Base-by-base conservation (phyloP, 2,329 filamentous ascomycete species). In the Ceratocystis colombiana region DNA sequence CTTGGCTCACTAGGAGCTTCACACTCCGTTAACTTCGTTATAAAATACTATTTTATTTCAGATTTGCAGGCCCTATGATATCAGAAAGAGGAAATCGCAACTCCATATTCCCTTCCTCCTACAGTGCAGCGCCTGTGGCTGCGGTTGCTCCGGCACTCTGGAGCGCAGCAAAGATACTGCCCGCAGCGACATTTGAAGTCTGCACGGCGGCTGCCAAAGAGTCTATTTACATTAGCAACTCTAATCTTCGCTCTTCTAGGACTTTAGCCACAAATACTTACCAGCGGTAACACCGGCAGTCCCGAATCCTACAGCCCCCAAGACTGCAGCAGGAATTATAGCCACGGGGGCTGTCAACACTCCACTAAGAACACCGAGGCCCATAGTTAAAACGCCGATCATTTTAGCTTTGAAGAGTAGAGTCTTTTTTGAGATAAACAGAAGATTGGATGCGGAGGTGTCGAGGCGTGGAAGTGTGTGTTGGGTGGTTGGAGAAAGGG, bases 101-200 rank as follows among this genome's bases (percentile, higher is more conserved):
- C 37, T 8, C 37, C 37, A 12, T 50, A 50, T 50, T 50, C 46
- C n/a, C 46, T 50, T n/a, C n/a, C 22, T 37, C 10, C 37, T 55
- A 55, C n/a, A 55, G 50, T 25, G 20, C 20, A 25, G 50, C 50
- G 15, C 20, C 25, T 20, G 50, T 55, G 12, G 50, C 50, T 0
- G 50, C 50, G 3, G 50, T 55, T 28, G 64, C 64, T 8, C 30
- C 63, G 8, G 66, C 66, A 41, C 66, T 68, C 33, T 68, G 66
- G 25, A 68, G 41, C 7, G 30, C 33, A 17, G 66, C 55, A 63
- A 62, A 68, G 20, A 44, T 12, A 37, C 66, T 62, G 10, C 63
- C 59, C 5, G 57, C 17, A 25, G 37, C 37, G 30, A 64, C 64
- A 7, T 22, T 12, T 12, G 66, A 53, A 7, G 8, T 37, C 48